Conservation (phyloP, 225 moss, liverwort and hornwort genomes). For the Sphagnum contortum region DNA sequence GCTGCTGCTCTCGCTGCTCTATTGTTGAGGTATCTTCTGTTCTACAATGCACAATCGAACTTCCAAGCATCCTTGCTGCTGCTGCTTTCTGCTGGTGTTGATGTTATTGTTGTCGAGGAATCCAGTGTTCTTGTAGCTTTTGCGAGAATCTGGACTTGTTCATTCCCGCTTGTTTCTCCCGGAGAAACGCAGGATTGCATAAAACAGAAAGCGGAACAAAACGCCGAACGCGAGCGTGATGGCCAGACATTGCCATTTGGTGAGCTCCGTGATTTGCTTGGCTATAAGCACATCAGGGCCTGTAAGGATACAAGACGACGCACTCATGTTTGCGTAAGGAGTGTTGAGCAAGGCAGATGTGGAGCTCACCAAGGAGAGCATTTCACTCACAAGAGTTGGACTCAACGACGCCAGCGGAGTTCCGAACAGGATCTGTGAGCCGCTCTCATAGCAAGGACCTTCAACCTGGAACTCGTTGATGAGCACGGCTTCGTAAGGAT, state of each 20-base stretch:
- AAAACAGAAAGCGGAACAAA: constrained; percentile 46
- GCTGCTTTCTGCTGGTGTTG: too few relatives aligned
- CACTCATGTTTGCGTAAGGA: constrained; percentile 18
- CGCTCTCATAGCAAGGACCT: constrained; percentile 45
- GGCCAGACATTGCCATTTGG: constrained; percentile 61
- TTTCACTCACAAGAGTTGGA: constrained; percentile 17
- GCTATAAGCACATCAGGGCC: constrained; percentile 32
- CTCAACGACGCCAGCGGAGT: constrained; percentile 45
- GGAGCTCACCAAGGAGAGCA: constrained; percentile 15
- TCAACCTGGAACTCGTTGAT: constrained; percentile 53
- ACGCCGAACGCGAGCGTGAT: constrained; percentile 60
- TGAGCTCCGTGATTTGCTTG: constrained; percentile 32
- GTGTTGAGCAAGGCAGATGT: constrained; percentile 18
- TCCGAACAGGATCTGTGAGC: constrained; percentile 32
- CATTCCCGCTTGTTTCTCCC: constrained; percentile 19
- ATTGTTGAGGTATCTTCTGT: too few relatives aligned
- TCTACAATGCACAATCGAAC: too few relatives aligned
- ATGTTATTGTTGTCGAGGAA: too few relatives aligned
- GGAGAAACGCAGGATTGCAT: constrained; percentile 29
- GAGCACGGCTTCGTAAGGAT: constrained; percentile 69
- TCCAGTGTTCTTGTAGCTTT: too few relatives aligned
- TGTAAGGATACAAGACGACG: constrained; percentile 36
- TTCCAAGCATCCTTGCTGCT: too few relatives aligned
- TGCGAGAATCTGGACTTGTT: too few relatives aligned
- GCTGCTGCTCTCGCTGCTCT: too few relatives aligned